Conservation (phyloP, 257 asterid genomes). For the Nicotiana obtusifolia region DNA sequence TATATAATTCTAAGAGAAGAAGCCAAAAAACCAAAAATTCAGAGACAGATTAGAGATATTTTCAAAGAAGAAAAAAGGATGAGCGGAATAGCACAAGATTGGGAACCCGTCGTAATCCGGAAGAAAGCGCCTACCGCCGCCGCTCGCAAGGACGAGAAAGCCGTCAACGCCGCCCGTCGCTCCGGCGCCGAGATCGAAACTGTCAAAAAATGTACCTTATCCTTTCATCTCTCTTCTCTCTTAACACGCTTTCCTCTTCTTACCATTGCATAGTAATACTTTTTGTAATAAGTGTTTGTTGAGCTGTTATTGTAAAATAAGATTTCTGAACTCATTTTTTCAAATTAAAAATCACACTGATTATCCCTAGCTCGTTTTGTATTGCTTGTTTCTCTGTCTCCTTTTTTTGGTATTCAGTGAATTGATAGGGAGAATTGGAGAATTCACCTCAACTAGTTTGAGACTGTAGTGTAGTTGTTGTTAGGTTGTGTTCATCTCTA, state of each 20-base stretch:
- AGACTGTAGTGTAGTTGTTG: background rate
- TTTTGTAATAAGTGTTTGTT: background rate
- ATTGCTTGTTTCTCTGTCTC: background rate
- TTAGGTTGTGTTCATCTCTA: background rate
- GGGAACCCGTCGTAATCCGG: slow-evolving; percentile 90
- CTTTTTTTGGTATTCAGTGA: too few relatives aligned
- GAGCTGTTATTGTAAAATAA: background rate
- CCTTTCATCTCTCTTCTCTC: background rate
- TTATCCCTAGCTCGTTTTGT: background rate
- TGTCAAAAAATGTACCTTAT: slow-evolving; percentile 47
- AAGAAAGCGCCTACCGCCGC: slow-evolving; percentile 91
- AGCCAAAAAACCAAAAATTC: too few relatives aligned
- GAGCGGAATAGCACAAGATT: slow-evolving; percentile 64
- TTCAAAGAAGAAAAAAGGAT: slow-evolving; percentile 4
- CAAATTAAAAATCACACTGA: background rate
- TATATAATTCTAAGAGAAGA: too few relatives aligned
- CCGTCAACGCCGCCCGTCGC: slow-evolving; percentile 98
- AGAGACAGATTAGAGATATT: background rate
- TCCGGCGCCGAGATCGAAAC: slow-evolving; percentile 96
- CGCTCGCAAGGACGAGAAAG: slow-evolving; percentile 90
- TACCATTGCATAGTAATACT: background rate
- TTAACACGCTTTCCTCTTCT: background rate
- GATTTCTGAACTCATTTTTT: background rate
- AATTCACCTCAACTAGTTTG: background rate
- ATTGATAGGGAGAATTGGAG: background rate